phyloP scores from a whole-genome alignment of 306 rosid genomes.

The Vigna hirtella region DNA sequence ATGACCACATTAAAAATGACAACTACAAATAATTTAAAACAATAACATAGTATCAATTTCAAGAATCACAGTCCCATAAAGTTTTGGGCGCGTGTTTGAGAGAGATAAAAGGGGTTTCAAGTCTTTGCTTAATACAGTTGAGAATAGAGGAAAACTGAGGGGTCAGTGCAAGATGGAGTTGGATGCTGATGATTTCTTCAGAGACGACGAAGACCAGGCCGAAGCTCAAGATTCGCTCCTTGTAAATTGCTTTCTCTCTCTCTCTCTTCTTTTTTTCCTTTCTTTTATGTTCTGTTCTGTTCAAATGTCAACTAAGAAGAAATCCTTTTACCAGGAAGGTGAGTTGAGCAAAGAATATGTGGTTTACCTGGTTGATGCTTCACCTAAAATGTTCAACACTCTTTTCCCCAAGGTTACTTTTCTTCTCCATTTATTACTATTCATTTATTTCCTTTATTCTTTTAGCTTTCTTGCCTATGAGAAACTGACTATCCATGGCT shows the following conservation, averaged over 20 bases:
- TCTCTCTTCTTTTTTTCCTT: not conserved
- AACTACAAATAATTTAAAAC: no score
- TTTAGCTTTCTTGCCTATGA: not conserved
- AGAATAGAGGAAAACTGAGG: no score
- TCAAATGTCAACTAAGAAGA: no score
- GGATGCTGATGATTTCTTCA: conserved; percentile 85
- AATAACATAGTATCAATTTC: no score
- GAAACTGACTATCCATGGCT: not conserved
- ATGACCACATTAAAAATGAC: no score
- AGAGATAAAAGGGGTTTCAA: not conserved
- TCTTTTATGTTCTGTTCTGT: not conserved
- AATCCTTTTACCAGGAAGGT: conserved; percentile 49
- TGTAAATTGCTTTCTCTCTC: not conserved
- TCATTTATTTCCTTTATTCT: not conserved
- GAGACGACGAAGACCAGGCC: conserved; percentile 81
- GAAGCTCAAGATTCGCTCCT: conserved; percentile 51
- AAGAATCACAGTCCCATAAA: no score
- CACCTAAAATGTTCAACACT: conserved; percentile 81
- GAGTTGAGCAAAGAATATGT: conserved; percentile 73
- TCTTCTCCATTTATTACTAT: not conserved
- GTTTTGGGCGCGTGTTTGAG: no score
- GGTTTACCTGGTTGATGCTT: conserved; percentile 88
- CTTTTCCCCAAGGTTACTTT: conserved; percentile 60
- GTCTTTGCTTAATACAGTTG: not conserved
- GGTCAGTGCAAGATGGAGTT: conserved; percentile 53